Evolutionary conservation across 2,329 filamentous ascomycete species (phyloP).

Genomic region (Emmonsia crescens): DNA sequence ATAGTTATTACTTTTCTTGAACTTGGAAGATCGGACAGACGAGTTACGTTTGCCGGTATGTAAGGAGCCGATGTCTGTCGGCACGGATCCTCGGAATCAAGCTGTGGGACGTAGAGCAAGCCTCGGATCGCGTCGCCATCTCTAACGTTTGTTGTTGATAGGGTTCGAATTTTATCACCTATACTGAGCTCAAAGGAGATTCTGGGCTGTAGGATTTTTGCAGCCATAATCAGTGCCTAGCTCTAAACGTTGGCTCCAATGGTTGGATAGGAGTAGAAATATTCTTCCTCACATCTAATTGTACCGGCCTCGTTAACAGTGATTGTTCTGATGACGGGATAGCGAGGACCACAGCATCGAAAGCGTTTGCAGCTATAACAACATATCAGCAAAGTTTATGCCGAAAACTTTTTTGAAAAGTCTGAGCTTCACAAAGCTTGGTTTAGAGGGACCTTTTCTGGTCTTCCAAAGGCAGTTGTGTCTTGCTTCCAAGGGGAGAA

Average conservation of each 20-base stretch:
- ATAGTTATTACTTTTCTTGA: conserved; percentile 69
- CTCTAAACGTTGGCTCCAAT: neutral
- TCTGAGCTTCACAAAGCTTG: too few species aligned
- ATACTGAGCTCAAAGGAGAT: conserved; percentile 26
- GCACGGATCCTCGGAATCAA: conserved; percentile 51
- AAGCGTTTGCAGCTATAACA: neutral
- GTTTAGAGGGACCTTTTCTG: neutral
- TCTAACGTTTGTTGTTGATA: conserved; percentile 57
- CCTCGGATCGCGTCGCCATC: conserved; percentile 57
- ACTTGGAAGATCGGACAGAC: conserved; percentile 54
- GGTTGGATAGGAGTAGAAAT: neutral
- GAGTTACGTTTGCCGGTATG: conserved; percentile 65
- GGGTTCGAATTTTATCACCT: conserved; percentile 56
- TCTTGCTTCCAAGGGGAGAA: neutral
- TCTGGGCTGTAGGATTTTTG: neutral
- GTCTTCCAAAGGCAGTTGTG: neutral
- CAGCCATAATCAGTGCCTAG: conserved; percentile 1
- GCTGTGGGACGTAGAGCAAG: conserved; percentile 72
- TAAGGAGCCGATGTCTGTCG: conserved; percentile 50
- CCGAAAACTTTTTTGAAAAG: neutral
- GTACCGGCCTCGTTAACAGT: neutral
- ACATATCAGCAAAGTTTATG: neutral
- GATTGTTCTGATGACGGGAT: neutral
- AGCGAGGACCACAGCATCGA: neutral
- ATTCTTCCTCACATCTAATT: conserved; percentile 1